Base-by-base conservation (phyloP, 225 moss, liverwort and hornwort genomes). In the Lunularia cruciata region DNA sequence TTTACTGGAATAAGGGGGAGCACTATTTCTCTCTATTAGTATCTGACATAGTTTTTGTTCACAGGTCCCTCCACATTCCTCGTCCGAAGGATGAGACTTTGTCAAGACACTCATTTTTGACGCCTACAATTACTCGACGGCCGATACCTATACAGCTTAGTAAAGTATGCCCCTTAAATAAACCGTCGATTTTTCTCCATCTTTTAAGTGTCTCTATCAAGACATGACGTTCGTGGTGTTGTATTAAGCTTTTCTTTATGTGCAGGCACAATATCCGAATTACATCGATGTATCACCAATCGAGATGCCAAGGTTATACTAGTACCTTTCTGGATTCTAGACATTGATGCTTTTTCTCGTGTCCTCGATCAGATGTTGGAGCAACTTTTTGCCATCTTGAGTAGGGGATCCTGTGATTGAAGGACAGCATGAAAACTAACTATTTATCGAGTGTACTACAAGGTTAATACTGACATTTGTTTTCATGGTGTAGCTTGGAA, bases 201-300 rank as follows among this genome's bases (percentile, higher is more conserved):
- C 20, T 35, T 22, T 35, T 5, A 37, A 22, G 7, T 11, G 23
- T 22, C 16, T 4, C 34, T 22, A 46, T 65, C 47, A 46, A 19
- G 52, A 32, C 23, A 35, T 33, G 26, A 23, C 30, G 19, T 52
- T 4, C n/a, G n/a, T n/a, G n/a, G n/a, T n/a, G n/a, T n/a, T n/a
- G n/a, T n/a, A n/a, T n/a, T n/a, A n/a, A n/a, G n/a, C n/a, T n/a
- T n/a, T n/a, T n/a, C n/a, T n/a, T n/a, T 49, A 4, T 19, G 26
- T 84, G 75, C 93, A 98, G 93, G 89, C 92, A 20, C 89, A 91
- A 72, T 98, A 98, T 77, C 98, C 98, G 67, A 93, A 84, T 68
- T 84, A 88, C 74, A 81, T 98, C 55, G 75, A 98, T 80, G 85
- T 84, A 11, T 85, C 98, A 46, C 90, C 89, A 43, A 91, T 98